phyloP scores from a whole-genome alignment of 768 basidiomycete genomes.

The Auriscalpium microsporum region DNA sequence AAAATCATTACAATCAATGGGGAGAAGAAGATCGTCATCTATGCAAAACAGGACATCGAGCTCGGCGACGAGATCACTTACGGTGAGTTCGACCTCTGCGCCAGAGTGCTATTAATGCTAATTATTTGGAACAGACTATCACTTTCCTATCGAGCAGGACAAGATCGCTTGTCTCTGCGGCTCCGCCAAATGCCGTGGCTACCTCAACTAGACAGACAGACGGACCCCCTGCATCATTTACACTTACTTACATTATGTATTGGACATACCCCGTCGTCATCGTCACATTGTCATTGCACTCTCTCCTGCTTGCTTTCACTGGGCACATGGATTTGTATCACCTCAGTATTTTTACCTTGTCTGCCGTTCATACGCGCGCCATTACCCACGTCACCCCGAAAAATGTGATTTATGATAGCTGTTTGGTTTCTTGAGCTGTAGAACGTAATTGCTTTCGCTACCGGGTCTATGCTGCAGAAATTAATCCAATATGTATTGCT shows the following conservation, averaged over 20 bases:
- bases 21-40: constrained; percentile 98
- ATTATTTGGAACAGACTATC: constrained; percentile 61
- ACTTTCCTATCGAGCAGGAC: constrained; percentile 98
- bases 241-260: constrained; percentile 12
- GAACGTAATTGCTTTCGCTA: not conserved
- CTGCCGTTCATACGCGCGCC: not conserved
- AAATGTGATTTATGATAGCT: not conserved
- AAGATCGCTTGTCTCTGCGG: constrained; percentile 93
- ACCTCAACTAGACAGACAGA: constrained; percentile 68
- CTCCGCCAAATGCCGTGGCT: constrained; percentile 86
- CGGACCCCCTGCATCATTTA: constrained; percentile 7
- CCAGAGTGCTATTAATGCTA: no score
- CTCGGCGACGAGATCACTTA: constrained; percentile 98
- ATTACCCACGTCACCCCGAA: not conserved
- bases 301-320: not conserved
- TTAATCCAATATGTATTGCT: not conserved
- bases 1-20: constrained; percentile 88
- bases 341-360: not conserved
- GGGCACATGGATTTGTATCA: constrained; percentile 3
- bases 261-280: constrained; percentile 16
- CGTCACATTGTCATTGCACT: constrained; percentile 1
- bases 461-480: not conserved
- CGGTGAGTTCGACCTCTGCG: constrained; percentile 43
- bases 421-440: not conserved
- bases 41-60: constrained; percentile 93